Evolutionary conservation across 768 basidiomycete genomes (phyloP), one percentile per base, ranked within the genome.

Genomic region (Tremella yokohamensis): DNA sequence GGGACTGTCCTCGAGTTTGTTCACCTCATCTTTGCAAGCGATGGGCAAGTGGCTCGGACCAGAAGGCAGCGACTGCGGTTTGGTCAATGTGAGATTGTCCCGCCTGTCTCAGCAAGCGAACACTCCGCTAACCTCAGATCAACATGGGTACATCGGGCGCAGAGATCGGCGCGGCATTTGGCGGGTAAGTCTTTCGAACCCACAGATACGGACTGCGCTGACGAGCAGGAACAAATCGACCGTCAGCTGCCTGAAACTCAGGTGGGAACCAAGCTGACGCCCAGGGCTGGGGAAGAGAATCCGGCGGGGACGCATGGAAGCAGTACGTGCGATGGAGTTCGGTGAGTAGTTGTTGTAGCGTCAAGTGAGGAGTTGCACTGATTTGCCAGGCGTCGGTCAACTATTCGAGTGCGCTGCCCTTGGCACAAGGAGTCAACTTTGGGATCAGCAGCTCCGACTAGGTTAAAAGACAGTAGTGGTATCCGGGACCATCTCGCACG

Each of bases 221-320:
- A 45, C 42, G 22, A 50, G 9, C 37, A 61, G 49, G 54, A 92
- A 93, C 81, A 92, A 92, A 85, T 87, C 86, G 54, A 69, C 80
- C 7, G 58, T 73, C 25, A 54, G 68, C 68, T 25, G 42, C 34
- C 54, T 26, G 19, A 40, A 12, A 19, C 25, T 74, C 88, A 88
- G 88, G 85, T 77, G 90, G 40, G 34, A 6, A 20, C 88, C 50
- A 89, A 88, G 63, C 89, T 88, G 86, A 87, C 76, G 77, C 22
- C 47, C 25, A 70, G 69, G 63, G 65, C n/a, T 65, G 56, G 91
- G 94, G 94, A 18, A 85, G 94, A 49, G 94, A 98, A 79, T 90
- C 89, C 7, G 94, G 94, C 39, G 93, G 93, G 52, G 94, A 97
- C 77, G 88, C 93, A n/a, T 98, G 94, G 94, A 92, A 93, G 76